Evolutionary conservation across 139 green algal genomes (phyloP).

Genomic region (Chlorella vulgaris): DNA sequence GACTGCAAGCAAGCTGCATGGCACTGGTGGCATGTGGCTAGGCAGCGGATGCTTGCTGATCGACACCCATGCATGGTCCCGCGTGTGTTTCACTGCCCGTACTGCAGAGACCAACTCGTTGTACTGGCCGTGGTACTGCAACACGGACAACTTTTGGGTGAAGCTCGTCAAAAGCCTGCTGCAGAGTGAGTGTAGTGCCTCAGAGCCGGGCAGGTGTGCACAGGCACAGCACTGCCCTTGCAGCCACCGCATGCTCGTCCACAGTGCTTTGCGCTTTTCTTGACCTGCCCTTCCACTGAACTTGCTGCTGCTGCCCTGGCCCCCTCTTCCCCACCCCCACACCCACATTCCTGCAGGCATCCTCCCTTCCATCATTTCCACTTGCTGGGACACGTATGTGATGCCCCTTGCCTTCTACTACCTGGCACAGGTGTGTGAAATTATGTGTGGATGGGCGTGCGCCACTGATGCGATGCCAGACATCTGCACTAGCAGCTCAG

Average conservation of each 20-base stretch:
- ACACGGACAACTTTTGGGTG: background rate
- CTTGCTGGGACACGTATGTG: background rate
- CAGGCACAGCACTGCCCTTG: too few relatives aligned
- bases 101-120: background rate
- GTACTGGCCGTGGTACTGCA: background rate
- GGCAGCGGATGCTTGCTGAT: background rate
- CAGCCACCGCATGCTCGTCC: too few relatives aligned
- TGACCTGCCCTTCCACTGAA: too few relatives aligned
- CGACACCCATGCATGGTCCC: background rate
- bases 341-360: background rate
- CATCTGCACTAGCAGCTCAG: too few relatives aligned
- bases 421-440: background rate
- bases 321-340: too few relatives aligned
- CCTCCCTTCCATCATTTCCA: background rate
- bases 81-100: background rate
- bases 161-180: background rate
- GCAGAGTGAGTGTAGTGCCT: background rate
- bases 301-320: too few relatives aligned
- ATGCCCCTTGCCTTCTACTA: background rate
- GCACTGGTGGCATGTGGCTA: background rate
- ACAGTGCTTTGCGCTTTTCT: too few relatives aligned
- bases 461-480: too few relatives aligned
- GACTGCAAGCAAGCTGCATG: too few relatives aligned
- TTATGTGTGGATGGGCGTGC: too few relatives aligned
- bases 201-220: too few relatives aligned